Evolutionary conservation across 768 basidiomycete genomes (phyloP), one percentile per base, ranked within the genome.

Genomic region (Sporobolomyces pararoseus): DNA sequence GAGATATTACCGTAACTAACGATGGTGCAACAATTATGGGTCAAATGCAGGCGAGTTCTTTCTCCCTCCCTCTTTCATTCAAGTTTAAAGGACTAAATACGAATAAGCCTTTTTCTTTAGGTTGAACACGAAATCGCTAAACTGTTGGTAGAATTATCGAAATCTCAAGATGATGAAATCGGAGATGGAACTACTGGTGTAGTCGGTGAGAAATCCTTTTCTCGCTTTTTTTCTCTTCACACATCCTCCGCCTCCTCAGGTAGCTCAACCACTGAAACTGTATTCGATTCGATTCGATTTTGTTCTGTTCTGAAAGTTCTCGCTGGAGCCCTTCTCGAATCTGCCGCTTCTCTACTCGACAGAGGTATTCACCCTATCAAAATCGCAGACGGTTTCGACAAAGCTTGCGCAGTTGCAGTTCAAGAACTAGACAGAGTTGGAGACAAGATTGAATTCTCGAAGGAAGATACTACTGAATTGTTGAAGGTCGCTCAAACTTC

Each of bases 121-220:
- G 94, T 98, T 60, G 95, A 98, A 77, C 95, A 99, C 79, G 95
- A 95, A 82, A 95, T 99, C 77, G 96, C 96, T 68, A 99, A 96
- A 81, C 85, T 99, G 52, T 85, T 99, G 39, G 96, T 99, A 2
- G 90, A 97, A 78, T 84, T 98, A 49, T 94, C 91, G 23, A 95
- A 94, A 83, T 92, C 90, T 79, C 96, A 99, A 82, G 96, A 99
- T 79, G 96, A 99, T 80, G 96, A 99, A 83, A 95, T 99, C 79
- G 96, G 96, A 31, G 96, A 99, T 81, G 96, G 96, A 68, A 98
- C 96, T 9, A 98, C 96, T 34, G 96, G 96, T 79, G 96, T 99
- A 68, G 96, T 98, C 72, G 94, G 94, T 95, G 78, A 78, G 91
- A 85, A 19, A 13, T 7, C 13, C 21, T 27, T 35, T 19, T 25